Evolutionary conservation across 352 stramenopile genomes (phyloP), one percentile per base, ranked within the genome.

Genomic region (Phytophthora constricta): DNA sequence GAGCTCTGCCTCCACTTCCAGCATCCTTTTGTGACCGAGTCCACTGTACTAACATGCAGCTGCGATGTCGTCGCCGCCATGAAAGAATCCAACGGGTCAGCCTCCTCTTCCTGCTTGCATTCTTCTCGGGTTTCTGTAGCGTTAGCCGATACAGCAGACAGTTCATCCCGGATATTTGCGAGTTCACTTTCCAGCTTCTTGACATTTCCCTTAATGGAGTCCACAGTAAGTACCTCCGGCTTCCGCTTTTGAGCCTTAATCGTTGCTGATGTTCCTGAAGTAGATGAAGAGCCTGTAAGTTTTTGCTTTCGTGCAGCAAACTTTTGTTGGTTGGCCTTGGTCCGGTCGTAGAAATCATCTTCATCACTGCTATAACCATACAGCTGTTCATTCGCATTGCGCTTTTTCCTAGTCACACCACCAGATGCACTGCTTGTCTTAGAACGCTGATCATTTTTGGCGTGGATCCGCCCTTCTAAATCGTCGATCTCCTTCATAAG

Each of bases 301-400:
- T 71, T 64, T 34, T 78, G 62, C 34, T 76, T 82, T 17, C 74
- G 70, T 9, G 62, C 72, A n/a, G 51, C 46, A 22, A 77, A 69
- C 43, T 87, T 87, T 41, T 74, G 62, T 37, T 89, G 67, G 49
- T 89, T 90, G 3, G 83, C 70, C 43, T 75, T 80, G 1, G 84
- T 93, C 41, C 84, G 82, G 64, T 93, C 84, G 54, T 92, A 93
- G 39, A 92, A 92, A 26, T 93, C 83, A 49, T 93, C 85, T 58
- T 93, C 84, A 57, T 93, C 84, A 52, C 82, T 91, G 47, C 71
- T 80, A 56, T 91, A 86, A 22, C 50, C 76, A 27, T 90, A 85
- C 52, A 78, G 19, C 25, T 69, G 63, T 14, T 82, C 74, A 17
- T 73, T 74, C 17, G 57, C 52, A 49, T 73, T 79, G 4, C 63